Percentiles rank a stretch among this genome's conserved stretches.
These are phyloP conservation scores for Xanthoconium separans DNA, from an alignment of 1,284 basidiomycete genomes.

Conservation along the genomic window DNA sequence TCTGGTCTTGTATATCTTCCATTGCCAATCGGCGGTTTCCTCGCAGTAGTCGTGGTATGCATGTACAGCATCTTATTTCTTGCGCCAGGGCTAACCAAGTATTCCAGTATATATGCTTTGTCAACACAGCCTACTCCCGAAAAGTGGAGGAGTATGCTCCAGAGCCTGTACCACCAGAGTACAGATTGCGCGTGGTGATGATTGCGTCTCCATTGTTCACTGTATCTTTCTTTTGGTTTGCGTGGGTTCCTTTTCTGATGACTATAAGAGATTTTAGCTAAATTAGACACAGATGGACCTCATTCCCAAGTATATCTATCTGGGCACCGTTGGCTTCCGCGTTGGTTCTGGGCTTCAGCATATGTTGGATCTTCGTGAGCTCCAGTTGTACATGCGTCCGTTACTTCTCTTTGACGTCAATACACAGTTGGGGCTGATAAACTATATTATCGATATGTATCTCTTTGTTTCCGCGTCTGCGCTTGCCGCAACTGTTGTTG, in stretches of 20 bases:
- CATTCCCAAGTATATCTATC: conserved; percentile 51
- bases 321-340: conserved; percentile 59
- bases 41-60: conserved; percentile 44
- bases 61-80: conserved; percentile 23
- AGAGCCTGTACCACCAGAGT: conserved; percentile 64
- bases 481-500: conserved; percentile 53
- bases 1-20: conserved; percentile 56
- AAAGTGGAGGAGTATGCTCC: conserved; percentile 48
- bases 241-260: conserved; percentile 36
- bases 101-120: conserved; percentile 47
- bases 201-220: conserved; percentile 57
- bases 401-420: neutral
- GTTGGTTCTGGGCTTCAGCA: conserved; percentile 51
- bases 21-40: conserved; percentile 51
- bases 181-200: conserved; percentile 55
- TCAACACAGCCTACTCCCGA: conserved; percentile 53
- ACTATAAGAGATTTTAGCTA: neutral
- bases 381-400: neutral
- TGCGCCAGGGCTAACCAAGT: conserved; percentile 24
- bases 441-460: conserved; percentile 63
- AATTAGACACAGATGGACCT: conserved; percentile 45
- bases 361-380: conserved; percentile 59
- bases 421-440: conserved; percentile 48
- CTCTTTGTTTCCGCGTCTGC: conserved; percentile 57
- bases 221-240: conserved; percentile 68